These are phyloP conservation scores for Penicillium argentinense DNA, from an alignment of 495 filamentous ascomycete genomes.

Conservation along the genomic window DNA sequence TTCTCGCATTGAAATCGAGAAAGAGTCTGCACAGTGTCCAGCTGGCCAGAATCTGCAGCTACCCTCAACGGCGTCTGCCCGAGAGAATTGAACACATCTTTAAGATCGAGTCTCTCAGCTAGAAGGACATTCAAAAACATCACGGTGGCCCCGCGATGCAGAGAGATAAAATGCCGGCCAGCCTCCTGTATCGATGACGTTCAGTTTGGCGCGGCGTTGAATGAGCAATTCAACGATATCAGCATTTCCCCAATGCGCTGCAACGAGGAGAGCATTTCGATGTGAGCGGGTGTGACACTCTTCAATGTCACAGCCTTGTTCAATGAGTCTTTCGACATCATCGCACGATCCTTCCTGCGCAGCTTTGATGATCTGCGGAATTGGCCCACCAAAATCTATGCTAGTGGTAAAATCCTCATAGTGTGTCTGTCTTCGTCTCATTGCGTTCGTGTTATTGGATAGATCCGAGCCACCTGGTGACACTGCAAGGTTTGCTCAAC, in stretches of 20 bases:
- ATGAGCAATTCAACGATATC: slow-evolving; percentile 43
- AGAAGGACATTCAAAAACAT: slow-evolving; percentile 37
- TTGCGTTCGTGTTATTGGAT: background rate
- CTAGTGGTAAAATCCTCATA: slow-evolving; percentile 34
- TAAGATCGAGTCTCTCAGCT: slow-evolving; percentile 22
- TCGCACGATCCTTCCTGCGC: slow-evolving; percentile 39
- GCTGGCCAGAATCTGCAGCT: slow-evolving; percentile 32
- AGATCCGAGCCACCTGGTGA: slow-evolving; percentile 8
- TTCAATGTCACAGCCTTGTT: slow-evolving; percentile 39
- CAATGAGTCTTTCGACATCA: slow-evolving; percentile 42
- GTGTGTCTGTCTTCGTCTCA: slow-evolving; percentile 18
- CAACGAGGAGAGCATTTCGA: slow-evolving; percentile 45
- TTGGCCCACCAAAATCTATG: slow-evolving; percentile 40
- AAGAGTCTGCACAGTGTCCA: slow-evolving; percentile 21
- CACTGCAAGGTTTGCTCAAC: slow-evolving; percentile 8
- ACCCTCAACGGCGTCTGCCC: slow-evolving; percentile 39
- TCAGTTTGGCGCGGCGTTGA: slow-evolving; percentile 33
- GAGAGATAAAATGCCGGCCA: slow-evolving; percentile 47
- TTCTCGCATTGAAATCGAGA: slow-evolving; percentile 27
- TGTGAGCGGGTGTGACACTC: slow-evolving; percentile 34
- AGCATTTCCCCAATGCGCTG: slow-evolving; percentile 47
- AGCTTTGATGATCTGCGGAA: slow-evolving; percentile 40
- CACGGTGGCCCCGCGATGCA: slow-evolving; percentile 41
- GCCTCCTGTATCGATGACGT: slow-evolving; percentile 32
- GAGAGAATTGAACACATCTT: slow-evolving; percentile 32